These are phyloP conservation scores for Ophiocordyceps robertsii DNA, from an alignment of 2,329 filamentous ascomycete species.

Conservation along the genomic window DNA sequence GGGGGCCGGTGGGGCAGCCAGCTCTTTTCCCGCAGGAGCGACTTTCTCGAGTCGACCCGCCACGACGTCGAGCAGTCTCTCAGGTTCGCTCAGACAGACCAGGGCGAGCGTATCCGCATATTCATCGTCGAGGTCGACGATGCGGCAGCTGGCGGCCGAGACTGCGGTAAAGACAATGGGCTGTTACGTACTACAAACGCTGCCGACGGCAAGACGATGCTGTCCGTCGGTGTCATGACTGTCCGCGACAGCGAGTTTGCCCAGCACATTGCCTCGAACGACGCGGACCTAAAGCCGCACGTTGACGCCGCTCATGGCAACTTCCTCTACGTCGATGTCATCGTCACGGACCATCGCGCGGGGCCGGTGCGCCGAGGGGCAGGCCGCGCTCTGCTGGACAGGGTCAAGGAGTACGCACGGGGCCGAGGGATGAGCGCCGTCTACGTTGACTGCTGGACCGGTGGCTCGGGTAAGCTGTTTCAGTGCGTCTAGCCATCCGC, in stretches of 20 bases:
- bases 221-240: not conserved
- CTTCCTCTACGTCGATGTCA: not conserved
- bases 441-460: conserved; percentile 15
- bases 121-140: not conserved
- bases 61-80: conserved; percentile 11
- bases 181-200: too few species aligned
- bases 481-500: not conserved
- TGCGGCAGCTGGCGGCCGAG: too few species aligned
- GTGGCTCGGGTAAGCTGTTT: conserved; percentile 10
- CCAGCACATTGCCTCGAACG: not conserved
- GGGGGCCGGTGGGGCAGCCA: conserved; percentile 4
- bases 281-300: not conserved
- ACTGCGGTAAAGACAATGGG: too few species aligned
- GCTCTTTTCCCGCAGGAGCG: conserved; percentile 11
- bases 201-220: not conserved
- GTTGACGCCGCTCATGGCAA: not conserved
- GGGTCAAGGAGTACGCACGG: not conserved
- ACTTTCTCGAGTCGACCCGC: conserved; percentile 8
- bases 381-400: not conserved
- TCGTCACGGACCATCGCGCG: not conserved
- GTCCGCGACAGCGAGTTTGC: not conserved
- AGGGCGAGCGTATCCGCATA: not conserved
- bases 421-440: conserved; percentile 6
- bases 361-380: not conserved
- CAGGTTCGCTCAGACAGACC: conserved; percentile 5